These are phyloP conservation scores for Bryum argenteum DNA, from an alignment of 225 moss, liverwort and hornwort species.

Conservation along the genomic window DNA sequence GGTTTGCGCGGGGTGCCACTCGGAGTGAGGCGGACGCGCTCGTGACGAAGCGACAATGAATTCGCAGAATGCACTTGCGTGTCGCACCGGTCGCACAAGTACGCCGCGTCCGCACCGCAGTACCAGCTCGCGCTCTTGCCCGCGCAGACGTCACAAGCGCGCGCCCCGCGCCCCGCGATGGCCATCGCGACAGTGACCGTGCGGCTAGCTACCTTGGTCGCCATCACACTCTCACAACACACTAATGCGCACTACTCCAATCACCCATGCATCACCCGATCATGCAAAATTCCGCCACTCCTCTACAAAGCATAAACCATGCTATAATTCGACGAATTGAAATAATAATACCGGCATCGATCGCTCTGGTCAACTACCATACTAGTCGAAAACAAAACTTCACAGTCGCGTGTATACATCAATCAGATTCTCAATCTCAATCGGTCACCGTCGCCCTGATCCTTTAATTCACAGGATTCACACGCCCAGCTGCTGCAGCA, in stretches of 20 bases:
- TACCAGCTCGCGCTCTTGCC: constrained; percentile 70
- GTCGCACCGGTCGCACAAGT: constrained; percentile 74
- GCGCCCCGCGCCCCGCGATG: constrained; percentile 63
- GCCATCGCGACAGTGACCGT: constrained; percentile 63
- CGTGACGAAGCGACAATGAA: constrained; percentile 69
- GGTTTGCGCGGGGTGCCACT: constrained; percentile 38
- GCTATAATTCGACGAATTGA: constrained; percentile 1
- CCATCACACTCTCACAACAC: constrained; percentile 22
- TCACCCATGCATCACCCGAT: neutral
- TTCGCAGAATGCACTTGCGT: constrained; percentile 76
- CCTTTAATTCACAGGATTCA: constrained; percentile 33
- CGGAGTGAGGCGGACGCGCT: constrained; percentile 63
- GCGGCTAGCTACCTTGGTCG: constrained; percentile 36
- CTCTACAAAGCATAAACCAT: constrained; percentile 1
- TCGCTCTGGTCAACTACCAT: neutral
- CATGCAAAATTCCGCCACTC: neutral
- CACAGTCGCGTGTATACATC: neutral
- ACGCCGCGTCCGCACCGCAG: constrained; percentile 79
- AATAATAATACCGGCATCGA: neutral
- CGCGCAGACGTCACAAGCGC: constrained; percentile 80
- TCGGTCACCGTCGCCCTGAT: constrained; percentile 13
- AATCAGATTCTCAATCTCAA: constrained; percentile 11
- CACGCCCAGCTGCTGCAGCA: constrained; percentile 7
- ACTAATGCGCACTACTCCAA: constrained; percentile 4
- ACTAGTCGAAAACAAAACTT: neutral